Evolutionary conservation across 2,329 filamentous ascomycete genomes (phyloP), one percentile per base, ranked within the genome.

Genomic region (Colletotrichum camelliae): DNA sequence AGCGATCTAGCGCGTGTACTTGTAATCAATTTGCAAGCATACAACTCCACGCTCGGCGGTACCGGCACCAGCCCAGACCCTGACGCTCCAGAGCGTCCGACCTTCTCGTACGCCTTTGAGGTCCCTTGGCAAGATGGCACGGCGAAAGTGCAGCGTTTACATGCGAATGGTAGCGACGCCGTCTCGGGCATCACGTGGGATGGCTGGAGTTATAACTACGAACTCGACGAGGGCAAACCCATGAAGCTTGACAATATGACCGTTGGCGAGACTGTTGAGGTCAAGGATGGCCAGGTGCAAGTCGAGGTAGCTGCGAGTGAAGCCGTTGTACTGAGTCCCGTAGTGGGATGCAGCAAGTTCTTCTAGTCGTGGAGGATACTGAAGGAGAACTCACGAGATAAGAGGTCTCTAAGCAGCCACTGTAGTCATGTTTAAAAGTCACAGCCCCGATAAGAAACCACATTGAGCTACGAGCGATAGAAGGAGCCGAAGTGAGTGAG

Each of bases 131-230:
- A 35, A 8, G 72, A 79, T 60, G 78, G 77, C 7, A 78, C 78
- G 24, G 80, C 84, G 4, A 77, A 73, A 0, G 84, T 92, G 67
- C 85, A 90, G 79, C 83, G 91, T 31, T 81, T 93, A 37, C 80
- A 85, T 65, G 91, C 92, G 3, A 93, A 92, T 81, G 92, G 92
- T 0, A 93, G 90, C 77, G 91, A 93, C 82, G 91, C 92, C 10
- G 88, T 92, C 27, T 89, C 89, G 1, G 91, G 91, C 0, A 88
- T 93, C 58, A 89, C 90, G 1, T 93, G 88, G 84, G 90, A 93
- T 81, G 91, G 91, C 2, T 87, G 85, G 80, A 93, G 89, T 77
- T 94, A 91, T 77, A 91, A 93, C 79, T 89, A 88, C 74, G 91
- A 93, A 81, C 82, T 93, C 66, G 86, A 89, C 13, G 78, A 84